Evolutionary conservation across 2,329 filamentous ascomycete species (phyloP).

Genomic region (Aspergillus transmontanensis): DNA sequence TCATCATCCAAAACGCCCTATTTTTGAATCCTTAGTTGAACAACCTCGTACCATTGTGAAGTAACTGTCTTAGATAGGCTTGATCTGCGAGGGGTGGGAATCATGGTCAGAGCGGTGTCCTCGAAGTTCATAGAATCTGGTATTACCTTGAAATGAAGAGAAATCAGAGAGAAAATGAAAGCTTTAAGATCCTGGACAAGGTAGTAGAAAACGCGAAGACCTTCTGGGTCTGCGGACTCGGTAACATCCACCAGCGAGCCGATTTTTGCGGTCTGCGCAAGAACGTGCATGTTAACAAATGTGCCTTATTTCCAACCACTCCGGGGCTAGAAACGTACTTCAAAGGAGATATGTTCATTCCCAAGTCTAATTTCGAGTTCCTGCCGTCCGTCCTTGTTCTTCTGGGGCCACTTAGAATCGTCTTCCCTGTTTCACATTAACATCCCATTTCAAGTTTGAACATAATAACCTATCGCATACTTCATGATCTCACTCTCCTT

Average conservation of each 20-base stretch:
- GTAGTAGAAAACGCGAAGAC: constrained; percentile 96
- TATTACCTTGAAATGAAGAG: constrained; percentile 87
- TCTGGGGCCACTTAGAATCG: constrained; percentile 96
- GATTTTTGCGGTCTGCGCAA: constrained; percentile 86
- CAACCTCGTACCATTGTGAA: constrained; percentile 3
- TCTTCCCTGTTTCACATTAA: constrained; percentile 71
- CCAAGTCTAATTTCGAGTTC: constrained; percentile 93
- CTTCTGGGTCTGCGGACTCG: constrained; percentile 93
- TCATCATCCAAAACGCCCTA: not conserved
- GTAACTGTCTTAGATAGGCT: constrained; percentile 47
- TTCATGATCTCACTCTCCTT: constrained; percentile 97
- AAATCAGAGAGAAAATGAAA: constrained; percentile 92
- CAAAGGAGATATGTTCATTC: constrained; percentile 95
- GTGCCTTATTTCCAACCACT: not conserved
- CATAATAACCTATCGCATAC: constrained; percentile 52
- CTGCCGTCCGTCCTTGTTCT: constrained; percentile 98
- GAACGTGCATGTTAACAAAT: not conserved
- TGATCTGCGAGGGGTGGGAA: constrained; percentile 46
- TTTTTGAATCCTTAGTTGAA: not conserved
- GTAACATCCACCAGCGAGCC: constrained; percentile 95
- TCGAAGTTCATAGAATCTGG: not conserved
- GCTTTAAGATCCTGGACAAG: constrained; percentile 97
- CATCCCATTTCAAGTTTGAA: not conserved
- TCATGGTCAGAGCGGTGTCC: constrained; percentile 6
- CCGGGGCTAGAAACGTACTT: constrained; percentile 59